Conservation (phyloP, 768 basidiomycete genomes). For the Termitomyces sp. region DNA sequence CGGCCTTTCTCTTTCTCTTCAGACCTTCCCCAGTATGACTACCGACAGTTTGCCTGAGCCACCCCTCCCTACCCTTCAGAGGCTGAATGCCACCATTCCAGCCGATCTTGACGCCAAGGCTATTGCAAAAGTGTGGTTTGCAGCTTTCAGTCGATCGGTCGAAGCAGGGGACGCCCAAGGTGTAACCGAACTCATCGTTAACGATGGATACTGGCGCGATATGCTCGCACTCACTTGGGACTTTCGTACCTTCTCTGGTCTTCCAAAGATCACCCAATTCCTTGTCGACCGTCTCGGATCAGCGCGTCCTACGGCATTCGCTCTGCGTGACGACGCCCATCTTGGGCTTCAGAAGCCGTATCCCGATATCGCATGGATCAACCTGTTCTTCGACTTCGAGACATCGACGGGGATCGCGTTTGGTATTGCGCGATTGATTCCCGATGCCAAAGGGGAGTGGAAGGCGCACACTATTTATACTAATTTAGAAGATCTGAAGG, state of each 20-base stretch:
- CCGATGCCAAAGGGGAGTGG: constrained; percentile 42
- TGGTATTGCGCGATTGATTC: constrained; percentile 55
- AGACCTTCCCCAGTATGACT: neutral
- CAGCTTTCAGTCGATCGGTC: constrained; percentile 13
- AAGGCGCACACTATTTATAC: constrained; percentile 59
- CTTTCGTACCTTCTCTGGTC: constrained; percentile 21
- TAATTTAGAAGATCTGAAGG: constrained; percentile 52
- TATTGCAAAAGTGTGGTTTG: constrained; percentile 25
- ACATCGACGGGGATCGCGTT: constrained; percentile 45
- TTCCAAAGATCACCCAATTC: constrained; percentile 13
- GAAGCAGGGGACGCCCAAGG: constrained; percentile 13
- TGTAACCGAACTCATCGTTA: constrained; percentile 17
- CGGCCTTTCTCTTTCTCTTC: too few species aligned
- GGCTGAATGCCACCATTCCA: constrained; percentile 18
- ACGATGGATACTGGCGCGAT: constrained; percentile 18
- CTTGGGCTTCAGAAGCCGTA: constrained; percentile 35
- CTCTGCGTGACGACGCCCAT: constrained; percentile 24
- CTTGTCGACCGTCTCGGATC: constrained; percentile 13
- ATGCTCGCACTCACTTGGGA: constrained; percentile 23
- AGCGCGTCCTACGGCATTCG: constrained; percentile 24
- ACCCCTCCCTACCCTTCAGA: constrained; percentile 25
- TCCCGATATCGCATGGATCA: constrained; percentile 56
- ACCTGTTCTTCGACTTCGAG: constrained; percentile 53
- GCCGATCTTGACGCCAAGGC: constrained; percentile 16
- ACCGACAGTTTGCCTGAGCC: constrained; percentile 3